phyloP scores from a whole-genome alignment of 306 rosid genomes.

The Luffa aegyptiaca region DNA sequence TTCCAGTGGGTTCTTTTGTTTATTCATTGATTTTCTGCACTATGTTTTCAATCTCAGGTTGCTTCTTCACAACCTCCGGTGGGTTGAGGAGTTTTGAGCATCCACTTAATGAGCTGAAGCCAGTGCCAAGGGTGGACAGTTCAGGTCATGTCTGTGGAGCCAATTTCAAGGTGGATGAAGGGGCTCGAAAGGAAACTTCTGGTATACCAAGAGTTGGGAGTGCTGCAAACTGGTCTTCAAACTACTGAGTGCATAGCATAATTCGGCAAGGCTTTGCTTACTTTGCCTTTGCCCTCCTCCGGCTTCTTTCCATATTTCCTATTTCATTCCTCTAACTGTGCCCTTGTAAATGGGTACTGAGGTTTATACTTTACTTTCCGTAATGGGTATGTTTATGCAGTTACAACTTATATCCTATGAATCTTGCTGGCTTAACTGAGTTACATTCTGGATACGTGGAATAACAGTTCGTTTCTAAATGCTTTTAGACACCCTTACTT shows the following conservation, averaged over 20 bases:
- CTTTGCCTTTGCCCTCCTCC: slow-evolving; percentile 12
- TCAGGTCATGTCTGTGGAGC: slow-evolving; percentile 81
- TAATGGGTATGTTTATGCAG: neutral
- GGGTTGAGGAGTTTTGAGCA: slow-evolving; percentile 94
- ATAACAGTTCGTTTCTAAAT: neutral
- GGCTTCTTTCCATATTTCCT: slow-evolving; percentile 8
- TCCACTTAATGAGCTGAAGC: slow-evolving; percentile 82
- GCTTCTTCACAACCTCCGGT: slow-evolving; percentile 75
- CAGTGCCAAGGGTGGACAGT: slow-evolving; percentile 93
- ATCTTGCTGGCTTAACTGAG: slow-evolving; percentile 25
- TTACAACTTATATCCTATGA: slow-evolving; percentile 7
- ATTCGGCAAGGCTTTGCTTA: slow-evolving; percentile 19
- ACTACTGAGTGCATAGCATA: slow-evolving; percentile 38
- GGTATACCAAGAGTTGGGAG: slow-evolving; percentile 99
- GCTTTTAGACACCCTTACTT: neutral
- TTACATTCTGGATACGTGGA: slow-evolving; percentile 19
- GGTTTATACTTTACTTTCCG: slow-evolving; percentile 12
- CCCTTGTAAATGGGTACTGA: slow-evolving; percentile 16
- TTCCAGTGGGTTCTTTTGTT: neutral
- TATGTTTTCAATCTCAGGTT: slow-evolving; percentile 30
- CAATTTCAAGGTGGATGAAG: slow-evolving; percentile 70
- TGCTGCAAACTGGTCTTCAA: slow-evolving; percentile 88
- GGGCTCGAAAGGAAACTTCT: slow-evolving; percentile 49
- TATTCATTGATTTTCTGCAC: neutral
- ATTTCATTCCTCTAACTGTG: slow-evolving; percentile 14